Evolutionary conservation across 2,329 filamentous ascomycete species (phyloP), one percentile per base, ranked within the genome.

Genomic region (Stachybotrys chartarum): DNA sequence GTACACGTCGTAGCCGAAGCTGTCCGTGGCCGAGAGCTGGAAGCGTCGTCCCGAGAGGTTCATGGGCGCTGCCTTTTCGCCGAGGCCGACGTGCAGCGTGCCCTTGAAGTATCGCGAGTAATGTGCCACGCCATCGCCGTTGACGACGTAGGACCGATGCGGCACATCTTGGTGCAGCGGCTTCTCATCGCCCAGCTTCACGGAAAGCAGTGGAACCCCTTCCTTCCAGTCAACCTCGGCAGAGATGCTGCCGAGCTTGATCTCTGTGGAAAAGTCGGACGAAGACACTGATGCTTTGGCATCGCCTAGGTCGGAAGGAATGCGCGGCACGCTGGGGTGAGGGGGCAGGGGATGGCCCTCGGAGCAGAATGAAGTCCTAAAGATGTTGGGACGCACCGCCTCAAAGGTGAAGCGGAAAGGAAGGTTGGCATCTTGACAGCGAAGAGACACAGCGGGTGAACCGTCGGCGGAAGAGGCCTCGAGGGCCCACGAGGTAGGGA

Each of bases 11-110:
- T 91, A 90, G 3, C 87, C 85, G 61, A 90, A 90, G 44, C 81
- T 86, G 67, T 90, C 87, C 0, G 84, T 89, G 2, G 84, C 85
- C 0, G 85, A 83, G 14, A 90, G 73, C 30, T 79, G 77, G 66
- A 90, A 90, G 30, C 81, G 76, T 1, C 87, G 78, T 35, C 84
- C 85, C 0, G 79, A 84, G 1, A 91, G 75, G 62, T 90, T 82
- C 84, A 90, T 88, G 0, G 87, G 87, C 0, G 85, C 86, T 6
- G 84, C 77, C 66, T 90, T 90, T 66, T 90, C 87, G 5, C 87
- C 87, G 0, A 90, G 74, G 0, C 87, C 87, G 17, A 88, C 80
- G 61, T 90, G 84, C 0, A 90, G 75, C 0, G 82, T 85, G 18
- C 79, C 75, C 16, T 78, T 73, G 58, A 85, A 81, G 66, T 87